A percentile compares a stretch with the other conserved stretches of the same genome.
These are phyloP conservation scores for Pinus albicaulis DNA, from an alignment of 75 land plant species.

Conservation along the genomic window DNA sequence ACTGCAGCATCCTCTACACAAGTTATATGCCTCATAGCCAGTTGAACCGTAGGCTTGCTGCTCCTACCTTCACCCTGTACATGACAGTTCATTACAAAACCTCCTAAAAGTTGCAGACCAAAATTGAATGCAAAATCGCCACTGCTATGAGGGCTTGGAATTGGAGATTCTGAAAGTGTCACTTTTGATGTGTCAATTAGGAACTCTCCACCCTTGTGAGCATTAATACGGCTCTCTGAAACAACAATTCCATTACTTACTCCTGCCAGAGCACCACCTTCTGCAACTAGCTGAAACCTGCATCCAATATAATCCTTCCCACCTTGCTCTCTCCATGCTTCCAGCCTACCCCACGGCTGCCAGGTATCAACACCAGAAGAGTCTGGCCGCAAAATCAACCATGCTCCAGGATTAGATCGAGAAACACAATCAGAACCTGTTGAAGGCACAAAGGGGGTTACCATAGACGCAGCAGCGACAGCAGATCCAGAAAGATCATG, in stretches of 20 bases:
- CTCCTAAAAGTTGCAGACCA: conserved; percentile 25
- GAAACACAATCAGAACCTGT: conserved; percentile 85
- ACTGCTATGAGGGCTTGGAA: conserved; percentile 66
- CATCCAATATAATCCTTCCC: conserved; percentile 50
- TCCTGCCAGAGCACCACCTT: conserved; percentile 43
- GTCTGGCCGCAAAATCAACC: conserved; percentile 88
- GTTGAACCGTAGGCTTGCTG: conserved; percentile 55
- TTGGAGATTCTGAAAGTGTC: conserved; percentile 39
- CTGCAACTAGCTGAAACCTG: conserved; percentile 52
- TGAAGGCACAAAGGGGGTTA: conserved; percentile 94
- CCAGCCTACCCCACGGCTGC: conserved; percentile 59
- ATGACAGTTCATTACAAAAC: conserved; percentile 26
- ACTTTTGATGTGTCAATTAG: conserved; percentile 64
- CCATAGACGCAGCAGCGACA: conserved; percentile 95
- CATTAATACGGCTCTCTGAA: conserved; percentile 58
- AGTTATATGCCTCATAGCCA: conserved; percentile 62
- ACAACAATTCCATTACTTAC: conserved; percentile 58
- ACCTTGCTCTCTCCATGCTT: conserved; percentile 58
- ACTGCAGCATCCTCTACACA: conserved; percentile 75
- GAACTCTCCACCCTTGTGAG: conserved; percentile 84
- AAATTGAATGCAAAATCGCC: conserved; percentile 42
- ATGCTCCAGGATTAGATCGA: conserved; percentile 89
- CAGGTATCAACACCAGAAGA: conserved; percentile 32
- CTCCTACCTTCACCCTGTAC: conserved; percentile 53
- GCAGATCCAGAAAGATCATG: conserved; percentile 96